phyloP scores from a whole-genome alignment of 1,139 yeast genomes.

The Taiozyma sp. region DNA sequence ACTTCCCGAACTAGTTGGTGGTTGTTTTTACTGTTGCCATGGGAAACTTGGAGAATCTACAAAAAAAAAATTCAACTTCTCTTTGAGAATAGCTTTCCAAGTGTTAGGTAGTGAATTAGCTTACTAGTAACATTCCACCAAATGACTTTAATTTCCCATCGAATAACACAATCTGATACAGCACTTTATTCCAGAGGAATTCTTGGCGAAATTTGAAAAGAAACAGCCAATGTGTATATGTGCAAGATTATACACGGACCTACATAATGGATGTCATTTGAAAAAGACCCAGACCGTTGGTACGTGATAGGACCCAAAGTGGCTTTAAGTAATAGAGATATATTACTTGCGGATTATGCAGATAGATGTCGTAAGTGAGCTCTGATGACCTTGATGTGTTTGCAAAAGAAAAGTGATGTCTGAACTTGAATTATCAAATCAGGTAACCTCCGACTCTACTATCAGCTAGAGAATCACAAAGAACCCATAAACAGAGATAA shows the following conservation, averaged over 20 bases:
- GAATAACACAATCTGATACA: too few species aligned
- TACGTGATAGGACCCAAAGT: background rate
- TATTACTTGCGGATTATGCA: background rate
- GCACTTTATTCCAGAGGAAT: too few species aligned
- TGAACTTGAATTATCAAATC: too few species aligned
- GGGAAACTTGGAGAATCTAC: background rate
- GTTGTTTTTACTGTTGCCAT: background rate
- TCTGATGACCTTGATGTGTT: constrained; percentile 75
- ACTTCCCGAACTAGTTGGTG: background rate
- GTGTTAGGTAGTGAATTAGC: background rate
- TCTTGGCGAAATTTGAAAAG: background rate
- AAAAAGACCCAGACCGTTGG: background rate
- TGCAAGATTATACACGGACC: background rate
- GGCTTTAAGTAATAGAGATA: background rate
- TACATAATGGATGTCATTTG: background rate
- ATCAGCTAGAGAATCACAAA: too few species aligned
- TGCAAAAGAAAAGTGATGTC: background rate
- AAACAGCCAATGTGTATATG: background rate
- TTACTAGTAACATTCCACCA: too few species aligned
- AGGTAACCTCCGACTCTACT: too few species aligned
- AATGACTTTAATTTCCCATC: too few species aligned
- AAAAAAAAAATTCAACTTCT: too few species aligned
- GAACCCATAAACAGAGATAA: too few species aligned
- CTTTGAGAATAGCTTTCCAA: background rate
- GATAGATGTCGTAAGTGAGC: constrained; percentile 51